Percentiles rank a stretch among this genome's conserved stretches.
Conservation (phyloP, 345 rosid species). For the Hibiscus mutabilis region DNA sequence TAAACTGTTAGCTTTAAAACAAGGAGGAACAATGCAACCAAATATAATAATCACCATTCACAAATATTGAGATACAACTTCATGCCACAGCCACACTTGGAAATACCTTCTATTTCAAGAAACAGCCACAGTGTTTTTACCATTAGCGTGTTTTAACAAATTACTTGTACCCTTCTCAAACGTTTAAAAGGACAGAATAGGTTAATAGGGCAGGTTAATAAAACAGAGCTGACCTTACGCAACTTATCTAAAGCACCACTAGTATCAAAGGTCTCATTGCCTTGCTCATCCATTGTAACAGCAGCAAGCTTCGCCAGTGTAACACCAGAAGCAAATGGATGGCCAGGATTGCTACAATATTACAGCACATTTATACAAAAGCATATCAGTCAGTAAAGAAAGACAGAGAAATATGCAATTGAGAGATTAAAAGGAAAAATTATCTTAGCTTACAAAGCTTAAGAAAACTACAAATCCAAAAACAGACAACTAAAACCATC, state of each 20-base stretch:
- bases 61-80: neutral
- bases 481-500: neutral
- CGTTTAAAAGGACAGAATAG: neutral
- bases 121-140: neutral
- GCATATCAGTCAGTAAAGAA: neutral
- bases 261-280: conserved; percentile 92
- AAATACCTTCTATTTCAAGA: conserved; percentile 2
- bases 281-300: conserved; percentile 94
- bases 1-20: neutral
- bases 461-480: conserved; percentile 9
- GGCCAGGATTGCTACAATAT: conserved; percentile 63
- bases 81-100: neutral
- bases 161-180: neutral
- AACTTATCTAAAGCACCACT: conserved; percentile 95
- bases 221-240: conserved; percentile 63
- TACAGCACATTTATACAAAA: neutral
- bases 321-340: conserved; percentile 87
- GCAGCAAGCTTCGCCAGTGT: conserved; percentile 97
- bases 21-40: neutral
- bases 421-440: neutral
- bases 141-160: neutral
- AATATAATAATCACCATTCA: neutral
- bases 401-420: neutral
- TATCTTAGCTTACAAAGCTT: neutral
- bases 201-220: neutral